Evolutionary conservation across 2,329 filamentous ascomycete species (phyloP).

Genomic region (Aspergillus luchuensis): DNA sequence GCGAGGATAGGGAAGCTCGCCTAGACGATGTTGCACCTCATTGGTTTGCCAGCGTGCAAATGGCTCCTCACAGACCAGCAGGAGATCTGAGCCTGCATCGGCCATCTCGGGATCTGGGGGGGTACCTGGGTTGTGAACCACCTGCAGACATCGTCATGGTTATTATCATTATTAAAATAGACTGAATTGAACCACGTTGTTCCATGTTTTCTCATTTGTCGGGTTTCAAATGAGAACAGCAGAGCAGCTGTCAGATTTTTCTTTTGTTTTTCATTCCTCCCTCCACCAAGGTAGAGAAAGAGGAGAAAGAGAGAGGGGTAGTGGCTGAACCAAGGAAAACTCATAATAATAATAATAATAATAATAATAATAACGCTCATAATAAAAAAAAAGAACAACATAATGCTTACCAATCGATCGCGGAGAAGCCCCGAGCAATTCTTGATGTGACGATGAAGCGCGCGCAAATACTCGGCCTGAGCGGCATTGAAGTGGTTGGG

Average conservation of each 20-base stretch:
- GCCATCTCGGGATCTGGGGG: conserved; percentile 14
- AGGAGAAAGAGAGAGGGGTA: background rate
- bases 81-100: conserved; percentile 13
- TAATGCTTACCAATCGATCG: conserved; percentile 15
- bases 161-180: background rate
- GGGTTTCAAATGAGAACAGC: background rate
- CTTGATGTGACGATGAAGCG: conserved; percentile 12
- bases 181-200: background rate
- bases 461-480: conserved; percentile 12
- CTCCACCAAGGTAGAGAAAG: background rate
- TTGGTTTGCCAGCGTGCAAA: conserved; percentile 13
- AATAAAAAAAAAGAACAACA: no score
- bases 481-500: conserved; percentile 15
- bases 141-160: conserved; percentile 2
- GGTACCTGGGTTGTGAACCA: conserved; percentile 23
- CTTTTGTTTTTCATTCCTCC: no score
- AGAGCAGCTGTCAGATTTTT: no score
- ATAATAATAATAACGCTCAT: no score
- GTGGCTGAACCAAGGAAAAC: background rate
- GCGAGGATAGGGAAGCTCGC: conserved; percentile 12
- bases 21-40: conserved; percentile 19
- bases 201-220: background rate
- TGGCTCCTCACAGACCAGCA: conserved; percentile 21
- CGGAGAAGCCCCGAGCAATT: conserved; percentile 5
- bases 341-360: no score